Percentiles rank a stretch among this genome's conserved stretches.
phyloP scores from a whole-genome alignment of 768 basidiomycete species.

The Tylopilus rubrobrunneus region DNA sequence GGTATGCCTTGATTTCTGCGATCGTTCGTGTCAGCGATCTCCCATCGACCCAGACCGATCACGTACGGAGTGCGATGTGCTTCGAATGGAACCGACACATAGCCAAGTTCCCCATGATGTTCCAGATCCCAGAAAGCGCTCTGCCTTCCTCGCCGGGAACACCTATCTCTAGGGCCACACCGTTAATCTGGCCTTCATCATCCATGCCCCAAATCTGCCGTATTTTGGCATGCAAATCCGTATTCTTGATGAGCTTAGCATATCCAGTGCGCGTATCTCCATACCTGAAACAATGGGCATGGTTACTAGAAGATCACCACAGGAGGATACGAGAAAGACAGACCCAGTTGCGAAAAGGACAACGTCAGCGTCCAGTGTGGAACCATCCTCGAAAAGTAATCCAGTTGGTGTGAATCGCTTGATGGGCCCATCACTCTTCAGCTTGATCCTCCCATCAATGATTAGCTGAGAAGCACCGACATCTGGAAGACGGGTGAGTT shows the following conservation, averaged over 20 bases:
- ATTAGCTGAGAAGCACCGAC: too few species aligned
- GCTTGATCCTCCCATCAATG: too few species aligned
- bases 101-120: slow-evolving; percentile 60
- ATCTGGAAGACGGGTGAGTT: too few species aligned
- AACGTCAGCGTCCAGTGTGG: slow-evolving; percentile 45
- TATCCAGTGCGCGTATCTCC: slow-evolving; percentile 17
- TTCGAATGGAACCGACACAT: slow-evolving; percentile 23
- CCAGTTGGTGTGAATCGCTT: slow-evolving; percentile 2
- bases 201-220: slow-evolving; percentile 29
- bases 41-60: too few species aligned
- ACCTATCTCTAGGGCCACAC: slow-evolving; percentile 45
- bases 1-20: too few species aligned
- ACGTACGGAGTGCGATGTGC: too few species aligned
- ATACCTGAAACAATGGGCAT: slow-evolving; percentile 9
- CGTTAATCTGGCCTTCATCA: slow-evolving; percentile 29
- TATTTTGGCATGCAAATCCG: slow-evolving; percentile 19
- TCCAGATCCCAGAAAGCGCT: slow-evolving; percentile 41
- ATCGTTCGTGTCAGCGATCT: too few species aligned
- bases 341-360: slow-evolving; percentile 26
- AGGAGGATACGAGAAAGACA: slow-evolving; percentile 7
- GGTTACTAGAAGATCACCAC: neutral
- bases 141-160: slow-evolving; percentile 22
- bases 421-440: neutral
- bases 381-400: slow-evolving; percentile 26
- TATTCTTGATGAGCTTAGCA: slow-evolving; percentile 18